These are phyloP conservation scores for Agapanthus africanus DNA, from an alignment of 106 monocot species.

Conservation along the genomic window DNA sequence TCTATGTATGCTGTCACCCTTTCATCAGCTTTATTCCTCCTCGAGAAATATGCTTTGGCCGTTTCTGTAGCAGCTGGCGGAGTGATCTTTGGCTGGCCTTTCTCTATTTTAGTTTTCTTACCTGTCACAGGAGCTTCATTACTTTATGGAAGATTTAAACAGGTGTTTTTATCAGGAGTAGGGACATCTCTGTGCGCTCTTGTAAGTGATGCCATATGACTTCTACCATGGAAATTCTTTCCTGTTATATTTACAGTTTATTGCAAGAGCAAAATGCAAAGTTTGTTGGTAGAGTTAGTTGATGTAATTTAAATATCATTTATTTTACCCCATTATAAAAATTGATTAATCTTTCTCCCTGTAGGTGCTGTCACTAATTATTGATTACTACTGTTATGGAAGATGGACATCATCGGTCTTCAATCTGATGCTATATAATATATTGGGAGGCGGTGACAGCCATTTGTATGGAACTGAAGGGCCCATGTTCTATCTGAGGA, in stretches of 20 bases:
- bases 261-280: background rate
- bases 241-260: background rate
- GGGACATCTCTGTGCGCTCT: slow-evolving; percentile 48
- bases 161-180: slow-evolving; percentile 64
- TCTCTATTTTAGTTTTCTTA: slow-evolving; percentile 75
- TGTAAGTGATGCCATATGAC: slow-evolving; percentile 44
- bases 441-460: slow-evolving; percentile 88
- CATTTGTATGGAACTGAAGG: slow-evolving; percentile 96
- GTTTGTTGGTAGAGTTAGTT: background rate
- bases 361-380: slow-evolving; percentile 60
- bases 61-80: slow-evolving; percentile 85
- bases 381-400: slow-evolving; percentile 67
- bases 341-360: slow-evolving; percentile 1
- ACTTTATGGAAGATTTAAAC: slow-evolving; percentile 42
- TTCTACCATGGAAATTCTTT: background rate
- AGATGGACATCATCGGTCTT: slow-evolving; percentile 94
- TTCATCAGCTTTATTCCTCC: slow-evolving; percentile 83
- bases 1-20: slow-evolving; percentile 96
- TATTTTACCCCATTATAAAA: background rate
- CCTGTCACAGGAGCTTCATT: slow-evolving; percentile 73
- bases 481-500: slow-evolving; percentile 66
- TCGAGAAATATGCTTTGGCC: slow-evolving; percentile 69
- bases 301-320: background rate
- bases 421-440: slow-evolving; percentile 84
- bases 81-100: slow-evolving; percentile 94